These are phyloP conservation scores for Helicostylum pulchrum DNA, from an alignment of 192 early-diverging fungal genomes.

Conservation along the genomic window DNA sequence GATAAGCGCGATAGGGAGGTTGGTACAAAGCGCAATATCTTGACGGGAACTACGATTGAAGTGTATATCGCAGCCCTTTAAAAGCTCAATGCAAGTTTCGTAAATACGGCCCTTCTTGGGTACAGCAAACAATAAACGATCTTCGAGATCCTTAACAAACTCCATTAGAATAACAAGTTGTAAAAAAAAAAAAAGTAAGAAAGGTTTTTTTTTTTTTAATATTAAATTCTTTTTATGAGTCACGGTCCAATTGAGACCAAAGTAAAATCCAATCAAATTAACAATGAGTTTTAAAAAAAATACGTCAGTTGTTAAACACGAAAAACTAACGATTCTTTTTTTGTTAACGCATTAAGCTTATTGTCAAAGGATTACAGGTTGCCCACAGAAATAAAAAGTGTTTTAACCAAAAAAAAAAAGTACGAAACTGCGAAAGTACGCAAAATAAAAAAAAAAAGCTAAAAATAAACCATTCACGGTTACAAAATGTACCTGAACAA, in stretches of 20 bases:
- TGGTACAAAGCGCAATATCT: constrained; percentile 94
- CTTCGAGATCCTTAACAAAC: constrained; percentile 54
- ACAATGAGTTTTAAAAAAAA: background rate
- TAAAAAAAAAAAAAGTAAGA: background rate
- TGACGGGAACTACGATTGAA: constrained; percentile 92
- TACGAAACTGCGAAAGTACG: no score
- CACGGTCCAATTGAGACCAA: background rate
- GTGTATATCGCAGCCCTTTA: constrained; percentile 88
- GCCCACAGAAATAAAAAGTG: no score
- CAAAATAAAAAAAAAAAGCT: no score
- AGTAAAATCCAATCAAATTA: background rate
- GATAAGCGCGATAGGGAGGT: constrained; percentile 89
- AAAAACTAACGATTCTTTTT: background rate
- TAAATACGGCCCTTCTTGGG: constrained; percentile 98
- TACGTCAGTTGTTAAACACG: background rate
- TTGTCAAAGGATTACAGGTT: no score
- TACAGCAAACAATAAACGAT: constrained; percentile 86
- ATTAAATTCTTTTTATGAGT: background rate
- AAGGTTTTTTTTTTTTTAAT: background rate
- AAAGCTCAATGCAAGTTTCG: constrained; percentile 77
- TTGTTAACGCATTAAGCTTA: no score
- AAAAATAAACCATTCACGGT: background rate
- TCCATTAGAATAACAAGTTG: constrained; percentile 50
- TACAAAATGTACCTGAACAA: background rate
- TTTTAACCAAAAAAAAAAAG: no score